Conservation (phyloP, 441 rosid species). For the Pelargonium myrrhifolium region DNA sequence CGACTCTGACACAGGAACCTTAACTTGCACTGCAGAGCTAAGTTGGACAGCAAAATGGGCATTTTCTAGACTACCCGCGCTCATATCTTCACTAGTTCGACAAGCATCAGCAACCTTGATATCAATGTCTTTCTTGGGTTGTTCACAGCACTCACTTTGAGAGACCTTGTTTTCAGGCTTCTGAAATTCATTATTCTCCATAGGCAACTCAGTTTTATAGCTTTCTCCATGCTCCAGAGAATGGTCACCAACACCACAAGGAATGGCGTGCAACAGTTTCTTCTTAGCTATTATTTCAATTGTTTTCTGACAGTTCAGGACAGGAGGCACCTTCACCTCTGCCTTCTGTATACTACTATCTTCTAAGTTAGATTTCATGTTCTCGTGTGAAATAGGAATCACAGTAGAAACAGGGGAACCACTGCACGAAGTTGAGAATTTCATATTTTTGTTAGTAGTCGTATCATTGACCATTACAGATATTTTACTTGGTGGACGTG, state of each 20-base stretch:
- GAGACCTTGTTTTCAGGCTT: conserved; percentile 23
- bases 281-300: conserved; percentile 21
- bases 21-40: conserved; percentile 11
- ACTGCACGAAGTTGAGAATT: conserved; percentile 18
- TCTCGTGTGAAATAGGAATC: conserved; percentile 26
- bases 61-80: conserved; percentile 12
- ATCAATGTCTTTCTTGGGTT: conserved; percentile 21
- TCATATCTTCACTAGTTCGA: conserved; percentile 17
- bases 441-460: conserved; percentile 22
- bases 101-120: conserved; percentile 10
- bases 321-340: conserved; percentile 19
- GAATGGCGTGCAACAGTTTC: conserved; percentile 25
- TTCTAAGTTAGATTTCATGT: conserved; percentile 22
- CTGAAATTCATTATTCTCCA: conserved; percentile 23
- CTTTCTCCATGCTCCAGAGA: conserved; percentile 18
- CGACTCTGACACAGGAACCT: background rate
- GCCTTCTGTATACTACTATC: conserved; percentile 20
- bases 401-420: conserved; percentile 26
- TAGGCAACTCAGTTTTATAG: conserved; percentile 24
- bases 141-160: conserved; percentile 18
- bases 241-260: conserved; percentile 25
- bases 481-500: conserved; percentile 20
- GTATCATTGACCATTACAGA: conserved; percentile 19
- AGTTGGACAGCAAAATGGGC: conserved; percentile 3
- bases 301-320: conserved; percentile 16